phyloP scores from a whole-genome alignment of 2,329 filamentous ascomycete species.

The Stemphylium lycopersici region DNA sequence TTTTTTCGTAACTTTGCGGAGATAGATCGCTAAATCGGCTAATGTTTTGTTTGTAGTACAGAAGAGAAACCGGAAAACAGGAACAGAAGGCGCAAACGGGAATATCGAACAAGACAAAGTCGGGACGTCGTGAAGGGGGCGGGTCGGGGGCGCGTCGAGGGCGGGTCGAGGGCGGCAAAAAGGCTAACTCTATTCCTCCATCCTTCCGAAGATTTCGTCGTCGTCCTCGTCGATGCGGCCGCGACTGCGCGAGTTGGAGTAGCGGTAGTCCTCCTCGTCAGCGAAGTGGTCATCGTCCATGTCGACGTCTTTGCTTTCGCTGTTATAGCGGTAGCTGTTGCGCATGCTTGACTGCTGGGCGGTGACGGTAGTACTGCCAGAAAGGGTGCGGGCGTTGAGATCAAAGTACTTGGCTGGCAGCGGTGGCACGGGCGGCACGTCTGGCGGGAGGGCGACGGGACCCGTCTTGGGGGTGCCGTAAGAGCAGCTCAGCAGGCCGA shows the following conservation, averaged over 20 bases:
- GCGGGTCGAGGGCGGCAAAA: slow-evolving; percentile 1
- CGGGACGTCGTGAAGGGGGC: slow-evolving; percentile 13
- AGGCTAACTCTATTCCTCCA: slow-evolving; percentile 71
- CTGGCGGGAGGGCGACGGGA: slow-evolving; percentile 66
- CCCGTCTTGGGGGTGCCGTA: slow-evolving; percentile 79
- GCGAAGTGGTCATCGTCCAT: slow-evolving; percentile 65
- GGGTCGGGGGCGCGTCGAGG: background rate
- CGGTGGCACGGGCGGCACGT: slow-evolving; percentile 86
- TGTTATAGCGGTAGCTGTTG: slow-evolving; percentile 63
- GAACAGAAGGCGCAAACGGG: slow-evolving; percentile 11
- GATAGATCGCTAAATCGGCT: slow-evolving; percentile 47
- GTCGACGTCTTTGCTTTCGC: slow-evolving; percentile 55
- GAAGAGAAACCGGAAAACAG: slow-evolving; percentile 24
- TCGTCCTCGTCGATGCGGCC: slow-evolving; percentile 84
- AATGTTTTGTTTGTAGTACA: slow-evolving; percentile 44
- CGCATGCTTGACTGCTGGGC: slow-evolving; percentile 67
- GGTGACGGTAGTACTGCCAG: slow-evolving; percentile 60
- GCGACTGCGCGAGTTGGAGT: slow-evolving; percentile 50
- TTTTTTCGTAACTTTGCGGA: slow-evolving; percentile 37
- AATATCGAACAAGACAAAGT: slow-evolving; percentile 9
- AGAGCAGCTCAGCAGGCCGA: slow-evolving; percentile 88
- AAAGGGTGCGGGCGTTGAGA: slow-evolving; percentile 58
- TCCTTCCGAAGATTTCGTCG: slow-evolving; percentile 91
- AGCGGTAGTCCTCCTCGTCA: slow-evolving; percentile 70
- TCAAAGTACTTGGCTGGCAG: slow-evolving; percentile 80